Evolutionary conservation across 164 flowering plant species (phyloP).

Genomic region (Malania oleifera): DNA sequence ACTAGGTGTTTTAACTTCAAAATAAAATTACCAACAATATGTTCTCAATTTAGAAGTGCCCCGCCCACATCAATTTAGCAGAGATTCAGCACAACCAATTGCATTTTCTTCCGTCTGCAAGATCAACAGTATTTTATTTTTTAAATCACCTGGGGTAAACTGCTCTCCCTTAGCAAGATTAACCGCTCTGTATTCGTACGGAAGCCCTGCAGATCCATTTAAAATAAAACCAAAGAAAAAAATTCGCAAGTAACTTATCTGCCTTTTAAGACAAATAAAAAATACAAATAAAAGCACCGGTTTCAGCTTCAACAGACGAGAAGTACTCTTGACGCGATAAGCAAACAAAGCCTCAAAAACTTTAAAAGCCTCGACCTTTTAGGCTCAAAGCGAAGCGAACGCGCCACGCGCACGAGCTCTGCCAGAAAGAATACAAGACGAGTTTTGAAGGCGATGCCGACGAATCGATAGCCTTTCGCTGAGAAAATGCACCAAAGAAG

Average conservation of each 20-base stretch:
- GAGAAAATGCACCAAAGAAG: too few relatives aligned
- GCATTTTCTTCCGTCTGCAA: too few relatives aligned
- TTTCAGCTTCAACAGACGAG: too few relatives aligned
- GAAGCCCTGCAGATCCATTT: conserved; percentile 27
- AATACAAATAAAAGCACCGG: background rate
- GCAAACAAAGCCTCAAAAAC: too few relatives aligned
- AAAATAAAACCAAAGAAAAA: background rate
- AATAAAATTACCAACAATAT: background rate
- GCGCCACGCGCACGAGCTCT: conserved; percentile 71
- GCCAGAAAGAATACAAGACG: conserved; percentile 52
- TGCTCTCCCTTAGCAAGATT: conserved; percentile 53
- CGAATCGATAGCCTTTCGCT: background rate
- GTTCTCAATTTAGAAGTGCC: too few relatives aligned
- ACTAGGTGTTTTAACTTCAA: too few relatives aligned
- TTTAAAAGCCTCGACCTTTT: conserved; percentile 44
- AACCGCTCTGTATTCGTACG: conserved; percentile 52
- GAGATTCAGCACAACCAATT: too few relatives aligned
- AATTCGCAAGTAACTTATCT: too few relatives aligned
- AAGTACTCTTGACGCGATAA: too few relatives aligned
- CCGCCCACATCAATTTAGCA: too few relatives aligned
- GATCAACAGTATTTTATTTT: too few relatives aligned
- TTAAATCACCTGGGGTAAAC: conserved; percentile 44
- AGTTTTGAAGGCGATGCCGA: conserved; percentile 28
- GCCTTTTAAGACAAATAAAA: background rate
- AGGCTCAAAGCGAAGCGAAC: conserved; percentile 60